phyloP scores from a whole-genome alignment of 2,329 filamentous ascomycete genomes.

The Aspergillus candidus region DNA sequence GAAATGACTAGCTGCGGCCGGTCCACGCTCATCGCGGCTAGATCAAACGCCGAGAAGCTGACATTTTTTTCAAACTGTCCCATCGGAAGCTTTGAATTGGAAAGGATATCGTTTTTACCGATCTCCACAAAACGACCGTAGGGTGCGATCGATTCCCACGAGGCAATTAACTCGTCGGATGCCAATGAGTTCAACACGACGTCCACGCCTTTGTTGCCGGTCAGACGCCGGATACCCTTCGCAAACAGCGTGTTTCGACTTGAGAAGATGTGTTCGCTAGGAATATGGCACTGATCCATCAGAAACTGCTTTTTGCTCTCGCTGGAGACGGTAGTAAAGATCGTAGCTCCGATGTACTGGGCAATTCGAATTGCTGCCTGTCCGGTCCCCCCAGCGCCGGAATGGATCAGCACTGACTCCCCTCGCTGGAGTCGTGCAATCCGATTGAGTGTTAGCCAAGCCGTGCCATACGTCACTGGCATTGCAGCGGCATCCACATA shows the following conservation, averaged over 20 bases:
- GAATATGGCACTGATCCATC: constrained; percentile 12
- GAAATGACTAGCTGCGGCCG: neutral
- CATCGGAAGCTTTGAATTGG: constrained; percentile 1
- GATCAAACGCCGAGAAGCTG: constrained; percentile 5
- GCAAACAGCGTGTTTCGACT: constrained; percentile 2
- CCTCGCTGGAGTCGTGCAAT: constrained; percentile 12
- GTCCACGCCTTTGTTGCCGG: constrained; percentile 9
- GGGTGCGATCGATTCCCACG: constrained; percentile 12
- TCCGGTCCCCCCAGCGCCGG: constrained; percentile 10
- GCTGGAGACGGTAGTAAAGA: constrained; percentile 9
- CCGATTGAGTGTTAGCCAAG: constrained; percentile 13
- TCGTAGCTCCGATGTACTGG: constrained; percentile 8
- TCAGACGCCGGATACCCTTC: neutral
- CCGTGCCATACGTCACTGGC: constrained; percentile 10
- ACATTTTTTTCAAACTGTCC: constrained; percentile 1
- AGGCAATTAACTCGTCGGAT: constrained; percentile 9
- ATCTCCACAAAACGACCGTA: constrained; percentile 45
- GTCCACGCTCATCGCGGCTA: constrained; percentile 3
- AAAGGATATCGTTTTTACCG: constrained; percentile 37
- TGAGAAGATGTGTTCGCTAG: constrained; percentile 10
- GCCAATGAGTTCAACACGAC: constrained; percentile 14
- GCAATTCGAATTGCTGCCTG: constrained; percentile 12
- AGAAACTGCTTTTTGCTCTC: constrained; percentile 11
- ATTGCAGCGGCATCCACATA: neutral
- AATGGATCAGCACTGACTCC: constrained; percentile 16